Evolutionary conservation across 805 yeast species (phyloP).

Genomic region (Candida morakotiae): DNA sequence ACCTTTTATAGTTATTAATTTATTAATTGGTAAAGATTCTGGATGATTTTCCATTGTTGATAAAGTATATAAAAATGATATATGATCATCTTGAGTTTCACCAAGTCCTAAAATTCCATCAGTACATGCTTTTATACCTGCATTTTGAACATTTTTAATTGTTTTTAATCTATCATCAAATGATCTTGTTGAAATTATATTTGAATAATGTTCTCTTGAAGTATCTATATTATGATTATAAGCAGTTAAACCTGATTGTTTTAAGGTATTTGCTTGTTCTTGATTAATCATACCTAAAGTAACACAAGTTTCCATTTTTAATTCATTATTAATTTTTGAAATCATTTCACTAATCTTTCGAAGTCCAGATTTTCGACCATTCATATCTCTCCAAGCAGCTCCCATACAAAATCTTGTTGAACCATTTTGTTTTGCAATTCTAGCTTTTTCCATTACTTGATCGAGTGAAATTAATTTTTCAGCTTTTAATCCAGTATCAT

Average conservation of each 20-base stretch:
- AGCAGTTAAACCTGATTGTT: constrained; percentile 73
- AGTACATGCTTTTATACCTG: constrained; percentile 68
- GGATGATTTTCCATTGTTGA: constrained; percentile 72
- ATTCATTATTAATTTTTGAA: constrained; percentile 48
- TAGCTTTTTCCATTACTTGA: constrained; percentile 60
- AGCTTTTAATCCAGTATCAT: constrained; percentile 70
- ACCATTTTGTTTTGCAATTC: constrained; percentile 63
- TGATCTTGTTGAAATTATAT: constrained; percentile 64
- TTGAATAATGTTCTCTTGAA: constrained; percentile 70
- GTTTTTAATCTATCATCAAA: constrained; percentile 72
- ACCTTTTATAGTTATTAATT: constrained; percentile 74
- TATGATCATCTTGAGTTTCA: constrained; percentile 66
- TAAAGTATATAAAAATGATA: constrained; percentile 62
- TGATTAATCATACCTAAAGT: constrained; percentile 74
- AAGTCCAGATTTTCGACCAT: constrained; percentile 66
- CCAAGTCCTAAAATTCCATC: constrained; percentile 82
- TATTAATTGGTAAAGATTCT: constrained; percentile 76
- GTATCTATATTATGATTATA: constrained; percentile 81
- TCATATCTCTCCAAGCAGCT: constrained; percentile 87
- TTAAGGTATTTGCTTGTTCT: constrained; percentile 56
- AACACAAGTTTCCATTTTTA: constrained; percentile 76
- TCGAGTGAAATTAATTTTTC: constrained; percentile 59
- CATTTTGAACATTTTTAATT: constrained; percentile 55
- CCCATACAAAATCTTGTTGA: constrained; percentile 81
- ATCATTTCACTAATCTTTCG: constrained; percentile 65